These are phyloP conservation scores for Irpex lacteus DNA, from an alignment of 1,284 basidiomycete genomes.

Conservation along the genomic window DNA sequence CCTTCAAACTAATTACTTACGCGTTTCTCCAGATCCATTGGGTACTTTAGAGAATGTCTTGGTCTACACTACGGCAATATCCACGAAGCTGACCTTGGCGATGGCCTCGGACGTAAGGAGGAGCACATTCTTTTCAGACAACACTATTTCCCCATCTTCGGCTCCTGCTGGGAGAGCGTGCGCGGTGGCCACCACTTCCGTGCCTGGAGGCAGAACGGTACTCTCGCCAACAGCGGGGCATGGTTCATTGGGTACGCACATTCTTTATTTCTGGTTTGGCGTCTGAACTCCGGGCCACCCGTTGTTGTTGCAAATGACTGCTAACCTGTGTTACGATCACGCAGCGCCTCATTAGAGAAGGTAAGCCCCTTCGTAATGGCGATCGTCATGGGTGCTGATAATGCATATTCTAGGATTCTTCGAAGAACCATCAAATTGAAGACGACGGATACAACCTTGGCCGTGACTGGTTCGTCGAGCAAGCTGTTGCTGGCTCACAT, in stretches of 20 bases:
- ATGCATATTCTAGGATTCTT: conserved; percentile 44
- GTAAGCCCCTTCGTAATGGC: conserved; percentile 27
- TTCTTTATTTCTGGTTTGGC: not conserved
- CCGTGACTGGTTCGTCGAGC: conserved; percentile 68
- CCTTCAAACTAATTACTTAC: too few species aligned
- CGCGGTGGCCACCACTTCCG: conserved; percentile 47
- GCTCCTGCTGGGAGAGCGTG: conserved; percentile 48
- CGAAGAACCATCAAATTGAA: conserved; percentile 67
- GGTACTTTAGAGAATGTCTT: conserved; percentile 53
- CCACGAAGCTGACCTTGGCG: conserved; percentile 45
- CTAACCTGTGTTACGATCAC: conserved; percentile 5
- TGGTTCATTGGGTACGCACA: conserved; percentile 44
- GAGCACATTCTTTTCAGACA: conserved; percentile 43
- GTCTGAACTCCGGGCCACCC: not conserved
- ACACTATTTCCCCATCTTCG: conserved; percentile 41
- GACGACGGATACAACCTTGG: conserved; percentile 77
- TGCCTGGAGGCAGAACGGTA: conserved; percentile 47
- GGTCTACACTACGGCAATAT: conserved; percentile 43
- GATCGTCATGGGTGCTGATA: not conserved
- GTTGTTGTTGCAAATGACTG: not conserved
- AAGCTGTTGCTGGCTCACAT: conserved; percentile 55
- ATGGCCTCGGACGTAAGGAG: conserved; percentile 38
- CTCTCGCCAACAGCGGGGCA: conserved; percentile 39
- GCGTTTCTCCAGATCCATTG: conserved; percentile 52
- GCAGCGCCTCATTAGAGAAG: conserved; percentile 71